These are phyloP conservation scores for Gymnopilus junonius DNA, from an alignment of 768 basidiomycete species.

Conservation along the genomic window DNA sequence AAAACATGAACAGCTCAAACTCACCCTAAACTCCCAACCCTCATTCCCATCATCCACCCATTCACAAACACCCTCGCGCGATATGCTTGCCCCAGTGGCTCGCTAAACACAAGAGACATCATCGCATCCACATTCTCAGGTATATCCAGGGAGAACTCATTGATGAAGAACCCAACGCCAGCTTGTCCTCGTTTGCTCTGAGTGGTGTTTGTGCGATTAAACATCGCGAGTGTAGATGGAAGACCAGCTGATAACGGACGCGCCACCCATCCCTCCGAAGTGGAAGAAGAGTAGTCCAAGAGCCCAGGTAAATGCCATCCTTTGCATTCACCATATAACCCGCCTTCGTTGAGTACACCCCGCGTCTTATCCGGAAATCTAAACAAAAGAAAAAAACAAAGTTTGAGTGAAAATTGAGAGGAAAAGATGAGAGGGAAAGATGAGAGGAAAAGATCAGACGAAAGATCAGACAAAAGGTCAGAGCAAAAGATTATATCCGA, in stretches of 20 bases:
- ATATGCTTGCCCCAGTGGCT: conserved; percentile 65
- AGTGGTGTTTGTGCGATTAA: no score
- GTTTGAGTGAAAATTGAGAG: no score
- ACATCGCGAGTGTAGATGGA: no score
- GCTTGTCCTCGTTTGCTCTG: no score
- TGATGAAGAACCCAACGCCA: conserved; percentile 83
- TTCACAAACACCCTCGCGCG: conserved; percentile 79
- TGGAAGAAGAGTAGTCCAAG: conserved; percentile 54
- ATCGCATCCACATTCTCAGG: conserved; percentile 59
- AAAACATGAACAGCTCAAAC: conserved; percentile 15
- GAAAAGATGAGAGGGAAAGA: no score
- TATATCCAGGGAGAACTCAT: conserved; percentile 67
- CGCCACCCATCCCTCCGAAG: no score
- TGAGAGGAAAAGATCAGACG: no score
- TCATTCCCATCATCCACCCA: conserved; percentile 90
- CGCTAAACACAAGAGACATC: conserved; percentile 73
- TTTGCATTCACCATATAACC: conserved; percentile 65
- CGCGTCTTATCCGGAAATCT: conserved; percentile 78
- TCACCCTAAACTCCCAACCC: conserved; percentile 69
- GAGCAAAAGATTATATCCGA: no score
- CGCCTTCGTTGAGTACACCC: conserved; percentile 72
- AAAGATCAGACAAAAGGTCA: no score
- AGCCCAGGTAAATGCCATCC: conserved; percentile 81
- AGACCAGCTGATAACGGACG: conserved; percentile 63
- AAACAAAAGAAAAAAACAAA: background rate